Evolutionary conservation across 2,329 filamentous ascomycete genomes (phyloP), one percentile per base, ranked within the genome.

Genomic region (Trichoderma sp.): DNA sequence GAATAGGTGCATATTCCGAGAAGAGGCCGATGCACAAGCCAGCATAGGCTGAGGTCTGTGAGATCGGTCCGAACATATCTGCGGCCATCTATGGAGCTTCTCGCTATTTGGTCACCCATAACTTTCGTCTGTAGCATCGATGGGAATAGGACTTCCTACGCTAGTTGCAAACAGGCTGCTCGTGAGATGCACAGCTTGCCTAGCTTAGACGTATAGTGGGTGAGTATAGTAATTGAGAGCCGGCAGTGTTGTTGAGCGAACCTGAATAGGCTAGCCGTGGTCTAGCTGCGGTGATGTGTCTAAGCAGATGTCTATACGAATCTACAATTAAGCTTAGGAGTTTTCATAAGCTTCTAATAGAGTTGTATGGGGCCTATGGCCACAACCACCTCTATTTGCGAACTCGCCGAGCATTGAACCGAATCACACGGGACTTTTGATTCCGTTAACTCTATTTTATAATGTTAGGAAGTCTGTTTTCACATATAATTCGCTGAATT

Each of bases 341-440:
- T 63, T 63, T 49, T 33, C 47, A 40, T 55, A 63, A 63, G 60
- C 60, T 63, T 63, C 47, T 63, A 29, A 31, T 29, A 53, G n/a
- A 11, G 7, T 24, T 55, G 47, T 29, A 37, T 31, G 60, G 47
- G 33, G 35, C 29, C 24, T 63, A 47, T 31, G 35, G 47, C 31
- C 37, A 63, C 27, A 47, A 47, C 16, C 37, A 60, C 37, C 58
- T n/a, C 24, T 47, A 27, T 60, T 47, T 24, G 24, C 24, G 47
- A 60, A 40, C 19, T 13, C 31, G 60, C 60, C 60, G 60, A 63
- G 60, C 60, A 63, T 63, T 63, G 27, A 63, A 55, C 60, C 60
- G 60, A 63, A 31, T 14, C 31, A 31, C n/a, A 53, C 33, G 21
- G 31, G 31, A 16, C 11, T 33, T 29, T 29, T 40, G 47, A 55